phyloP scores from a whole-genome alignment of 176 grass and related monocot genomes.

The Puccinellia tenuiflora region DNA sequence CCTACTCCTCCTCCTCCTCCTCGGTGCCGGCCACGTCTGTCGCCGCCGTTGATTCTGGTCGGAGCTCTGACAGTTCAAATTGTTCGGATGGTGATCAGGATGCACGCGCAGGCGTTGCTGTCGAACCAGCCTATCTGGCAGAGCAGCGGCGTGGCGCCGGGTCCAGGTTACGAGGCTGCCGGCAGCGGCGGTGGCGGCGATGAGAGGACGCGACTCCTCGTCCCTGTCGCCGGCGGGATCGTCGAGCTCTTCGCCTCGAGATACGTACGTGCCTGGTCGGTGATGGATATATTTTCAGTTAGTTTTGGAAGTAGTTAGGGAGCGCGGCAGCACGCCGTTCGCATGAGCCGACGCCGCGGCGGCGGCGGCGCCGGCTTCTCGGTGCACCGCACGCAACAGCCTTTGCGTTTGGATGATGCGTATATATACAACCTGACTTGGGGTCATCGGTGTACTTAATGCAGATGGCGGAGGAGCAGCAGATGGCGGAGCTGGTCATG shows the following conservation, averaged over 20 bases:
- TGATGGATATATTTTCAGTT: background rate
- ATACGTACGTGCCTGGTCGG: conserved; percentile 34
- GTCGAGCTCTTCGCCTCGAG: conserved; percentile 68
- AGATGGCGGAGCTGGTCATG: conserved; percentile 74
- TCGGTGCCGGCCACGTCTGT: background rate
- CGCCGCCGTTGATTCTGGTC: background rate
- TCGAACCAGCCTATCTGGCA: conserved; percentile 74
- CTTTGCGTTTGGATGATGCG: conserved; percentile 34
- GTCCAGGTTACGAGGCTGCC: conserved; percentile 23
- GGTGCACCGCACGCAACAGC: conserved; percentile 33
- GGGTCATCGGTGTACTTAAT: background rate
- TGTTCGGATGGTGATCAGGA: conserved; percentile 17
- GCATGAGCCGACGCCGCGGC: conserved; percentile 30
- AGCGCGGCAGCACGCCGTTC: conserved; percentile 25
- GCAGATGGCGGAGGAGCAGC: conserved; percentile 74
- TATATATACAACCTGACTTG: background rate
- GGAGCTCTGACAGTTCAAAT: background rate
- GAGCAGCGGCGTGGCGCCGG: background rate
- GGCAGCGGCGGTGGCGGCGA: background rate
- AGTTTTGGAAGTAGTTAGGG: conserved; percentile 16
- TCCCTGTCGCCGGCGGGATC: conserved; percentile 69
- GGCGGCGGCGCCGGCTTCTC: background rate
- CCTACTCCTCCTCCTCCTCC: too few relatives aligned
- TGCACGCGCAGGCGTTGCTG: conserved; percentile 71
- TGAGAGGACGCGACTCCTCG: conserved; percentile 58